These are phyloP conservation scores for Plasmodium berghei DNA, from an alignment of 169 alveolate species.

Conservation along the genomic window DNA sequence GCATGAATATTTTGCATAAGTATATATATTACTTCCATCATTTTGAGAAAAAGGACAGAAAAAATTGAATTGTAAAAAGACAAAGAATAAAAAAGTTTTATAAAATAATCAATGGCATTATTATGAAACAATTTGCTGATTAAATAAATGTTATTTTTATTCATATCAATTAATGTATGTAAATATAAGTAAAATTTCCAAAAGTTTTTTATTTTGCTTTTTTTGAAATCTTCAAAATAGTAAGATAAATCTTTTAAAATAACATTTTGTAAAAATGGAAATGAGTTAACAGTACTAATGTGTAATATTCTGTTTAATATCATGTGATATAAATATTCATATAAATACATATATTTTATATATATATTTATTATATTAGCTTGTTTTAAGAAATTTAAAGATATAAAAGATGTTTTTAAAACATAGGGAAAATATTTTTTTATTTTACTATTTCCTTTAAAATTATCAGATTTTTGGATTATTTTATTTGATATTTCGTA, in stretches of 20 bases:
- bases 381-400: slow-evolving; percentile 34
- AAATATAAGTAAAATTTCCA: slow-evolving; percentile 70
- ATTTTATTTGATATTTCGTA: slow-evolving; percentile 41
- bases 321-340: slow-evolving; percentile 62
- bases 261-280: slow-evolving; percentile 65
- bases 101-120: slow-evolving; percentile 66
- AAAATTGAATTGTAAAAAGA: slow-evolving; percentile 58
- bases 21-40: slow-evolving; percentile 20
- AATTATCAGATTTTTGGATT: slow-evolving; percentile 9
- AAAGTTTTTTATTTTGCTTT: slow-evolving; percentile 28
- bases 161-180: slow-evolving; percentile 64
- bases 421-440: slow-evolving; percentile 48
- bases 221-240: slow-evolving; percentile 57
- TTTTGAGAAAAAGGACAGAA: slow-evolving; percentile 53
- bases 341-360: slow-evolving; percentile 65
- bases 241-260: slow-evolving; percentile 57
- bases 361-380: slow-evolving; percentile 37
- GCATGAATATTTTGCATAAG: background rate
- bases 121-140: slow-evolving; percentile 53
- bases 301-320: slow-evolving; percentile 52
- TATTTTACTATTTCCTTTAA: slow-evolving; percentile 7
- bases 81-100: slow-evolving; percentile 49
- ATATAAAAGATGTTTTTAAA: slow-evolving; percentile 21
- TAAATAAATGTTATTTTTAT: slow-evolving; percentile 29
- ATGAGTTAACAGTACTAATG: slow-evolving; percentile 49